These are phyloP conservation scores for Prosopis cineraria DNA, from an alignment of 306 rosid species.

Conservation along the genomic window DNA sequence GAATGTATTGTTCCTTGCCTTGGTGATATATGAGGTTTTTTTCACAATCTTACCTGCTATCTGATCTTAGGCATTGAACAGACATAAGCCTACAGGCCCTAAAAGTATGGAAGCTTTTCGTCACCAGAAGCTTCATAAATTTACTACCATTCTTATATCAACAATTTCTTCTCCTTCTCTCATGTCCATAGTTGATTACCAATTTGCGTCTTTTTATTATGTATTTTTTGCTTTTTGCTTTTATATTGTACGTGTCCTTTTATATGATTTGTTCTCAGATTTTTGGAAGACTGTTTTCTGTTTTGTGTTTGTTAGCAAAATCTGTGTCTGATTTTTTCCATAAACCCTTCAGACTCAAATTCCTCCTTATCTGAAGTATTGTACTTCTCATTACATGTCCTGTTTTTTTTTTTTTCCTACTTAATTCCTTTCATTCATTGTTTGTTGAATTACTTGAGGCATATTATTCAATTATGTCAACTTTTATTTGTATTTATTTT, in stretches of 20 bases:
- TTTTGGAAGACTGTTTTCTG: neutral
- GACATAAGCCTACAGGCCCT: neutral
- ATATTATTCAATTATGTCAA: neutral
- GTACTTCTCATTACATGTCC: neutral
- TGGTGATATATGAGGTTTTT: neutral
- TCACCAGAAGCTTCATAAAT: neutral
- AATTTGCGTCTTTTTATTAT: neutral
- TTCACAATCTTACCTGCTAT: neutral
- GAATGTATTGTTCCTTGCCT: neutral
- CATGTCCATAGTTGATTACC: neutral
- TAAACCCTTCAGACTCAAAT: neutral
- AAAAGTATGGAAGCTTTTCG: neutral
- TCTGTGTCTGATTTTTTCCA: neutral
- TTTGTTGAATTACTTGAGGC: neutral
- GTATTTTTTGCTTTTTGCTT: neutral
- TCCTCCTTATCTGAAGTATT: neutral
- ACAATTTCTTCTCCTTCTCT: neutral
- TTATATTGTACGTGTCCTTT: neutral
- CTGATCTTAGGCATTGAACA: neutral
- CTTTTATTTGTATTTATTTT: neutral
- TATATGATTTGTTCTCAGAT: neutral
- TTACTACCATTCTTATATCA: neutral
- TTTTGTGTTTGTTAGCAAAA: neutral
- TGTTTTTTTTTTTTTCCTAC: neutral
- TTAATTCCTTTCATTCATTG: neutral